phyloP scores from a whole-genome alignment of 371 early-diverging fungal genomes.

The Mucor mucedo region DNA sequence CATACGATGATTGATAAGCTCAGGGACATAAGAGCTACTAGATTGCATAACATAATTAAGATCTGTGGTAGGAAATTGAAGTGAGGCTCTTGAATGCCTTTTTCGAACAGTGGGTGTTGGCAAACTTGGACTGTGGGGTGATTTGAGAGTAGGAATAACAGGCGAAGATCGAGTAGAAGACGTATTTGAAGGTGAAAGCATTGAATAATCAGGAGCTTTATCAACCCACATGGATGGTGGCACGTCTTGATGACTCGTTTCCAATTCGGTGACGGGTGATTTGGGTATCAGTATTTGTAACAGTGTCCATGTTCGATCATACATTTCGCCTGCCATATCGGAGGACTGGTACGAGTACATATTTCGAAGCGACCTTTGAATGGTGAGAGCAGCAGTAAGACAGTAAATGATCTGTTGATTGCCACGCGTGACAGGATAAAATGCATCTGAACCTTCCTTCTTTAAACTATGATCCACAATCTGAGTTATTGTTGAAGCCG shows the following conservation, averaged over 20 bases:
- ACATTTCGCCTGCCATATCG: background rate
- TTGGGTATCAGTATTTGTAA: constrained; percentile 15
- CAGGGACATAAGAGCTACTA: constrained; percentile 6
- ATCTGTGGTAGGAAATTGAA: constrained; percentile 17
- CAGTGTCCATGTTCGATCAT: constrained; percentile 13
- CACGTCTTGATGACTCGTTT: background rate
- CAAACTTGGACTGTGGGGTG: constrained; percentile 25
- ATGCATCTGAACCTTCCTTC: constrained; percentile 23
- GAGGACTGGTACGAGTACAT: background rate
- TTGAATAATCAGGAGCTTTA: constrained; percentile 4
- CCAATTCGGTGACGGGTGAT: constrained; percentile 29
- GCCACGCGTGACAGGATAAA: constrained; percentile 36
- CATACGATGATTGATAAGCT: constrained; percentile 13
- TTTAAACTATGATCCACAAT: constrained; percentile 30
- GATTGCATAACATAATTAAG: constrained; percentile 16
- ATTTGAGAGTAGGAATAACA: constrained; percentile 18
- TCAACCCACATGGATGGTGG: background rate
- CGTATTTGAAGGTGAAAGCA: constrained; percentile 26
- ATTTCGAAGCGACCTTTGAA: constrained; percentile 21
- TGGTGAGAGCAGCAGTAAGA: constrained; percentile 43
- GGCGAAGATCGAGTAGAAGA: constrained; percentile 32
- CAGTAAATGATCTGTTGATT: constrained; percentile 48
- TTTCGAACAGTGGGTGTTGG: constrained; percentile 19
- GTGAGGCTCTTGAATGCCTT: constrained; percentile 22
- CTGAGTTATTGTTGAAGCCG: constrained; percentile 38